Conservation (phyloP, 495 filamentous ascomycete genomes). For the Terfezia claveryi region DNA sequence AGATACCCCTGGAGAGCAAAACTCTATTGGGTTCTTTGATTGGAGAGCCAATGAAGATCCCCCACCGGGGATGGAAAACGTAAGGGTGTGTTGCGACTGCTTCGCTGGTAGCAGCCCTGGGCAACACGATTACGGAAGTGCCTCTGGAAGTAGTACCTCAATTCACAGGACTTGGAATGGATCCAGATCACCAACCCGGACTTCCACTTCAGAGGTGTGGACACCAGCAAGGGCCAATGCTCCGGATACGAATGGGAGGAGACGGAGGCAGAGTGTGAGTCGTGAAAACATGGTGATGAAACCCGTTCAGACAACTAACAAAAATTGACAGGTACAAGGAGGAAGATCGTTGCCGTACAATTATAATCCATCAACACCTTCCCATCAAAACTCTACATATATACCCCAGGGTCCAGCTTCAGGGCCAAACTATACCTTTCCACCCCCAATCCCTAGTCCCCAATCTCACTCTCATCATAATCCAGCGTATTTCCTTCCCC, state of each 20-base stretch:
- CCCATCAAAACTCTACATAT: background rate
- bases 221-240: background rate
- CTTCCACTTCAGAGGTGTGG: background rate
- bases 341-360: background rate
- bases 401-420: background rate
- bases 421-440: background rate
- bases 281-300: background rate
- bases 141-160: too few species aligned
- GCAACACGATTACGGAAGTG: too few species aligned
- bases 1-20: conserved; percentile 1
- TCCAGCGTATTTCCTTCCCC: conserved; percentile 11
- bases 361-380: background rate
- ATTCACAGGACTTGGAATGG: background rate
- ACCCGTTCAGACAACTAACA: background rate
- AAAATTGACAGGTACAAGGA: background rate
- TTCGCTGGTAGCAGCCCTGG: background rate
- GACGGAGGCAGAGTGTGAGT: background rate
- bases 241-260: background rate
- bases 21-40: background rate
- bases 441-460: background rate
- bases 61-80: background rate
- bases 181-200: background rate
- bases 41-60: background rate
- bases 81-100: background rate
- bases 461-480: conserved; percentile 6